Conservation (phyloP, 768 basidiomycete genomes). For the Pulveroboletus frians region DNA sequence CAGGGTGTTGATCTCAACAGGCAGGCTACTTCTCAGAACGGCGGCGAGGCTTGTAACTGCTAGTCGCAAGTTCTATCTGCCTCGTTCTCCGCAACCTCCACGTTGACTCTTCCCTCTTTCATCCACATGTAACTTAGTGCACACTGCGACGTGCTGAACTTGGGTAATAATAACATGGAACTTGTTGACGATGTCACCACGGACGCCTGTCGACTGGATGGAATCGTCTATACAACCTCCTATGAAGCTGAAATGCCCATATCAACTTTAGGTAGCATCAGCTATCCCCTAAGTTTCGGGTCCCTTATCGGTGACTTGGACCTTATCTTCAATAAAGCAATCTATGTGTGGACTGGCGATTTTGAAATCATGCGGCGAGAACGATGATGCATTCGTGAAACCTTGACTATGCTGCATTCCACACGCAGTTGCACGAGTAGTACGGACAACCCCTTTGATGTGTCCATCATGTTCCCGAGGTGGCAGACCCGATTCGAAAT, state of each 20-base stretch:
- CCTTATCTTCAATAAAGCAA: slow-evolving; percentile 48
- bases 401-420: slow-evolving; percentile 48
- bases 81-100: slow-evolving; percentile 6
- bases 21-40: slow-evolving; percentile 45
- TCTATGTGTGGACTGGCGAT: slow-evolving; percentile 40
- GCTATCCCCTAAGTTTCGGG: background rate
- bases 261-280: background rate
- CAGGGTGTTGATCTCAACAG: slow-evolving; percentile 81
- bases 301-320: slow-evolving; percentile 51
- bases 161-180: slow-evolving; percentile 19
- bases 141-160: slow-evolving; percentile 27
- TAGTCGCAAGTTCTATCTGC: slow-evolving; percentile 30
- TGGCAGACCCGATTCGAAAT: slow-evolving; percentile 36
- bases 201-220: background rate
- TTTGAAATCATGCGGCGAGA: slow-evolving; percentile 43
- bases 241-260: background rate
- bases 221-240: background rate
- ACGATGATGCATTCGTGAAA: slow-evolving; percentile 50
- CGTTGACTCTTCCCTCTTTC: slow-evolving; percentile 13
- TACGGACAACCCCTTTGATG: slow-evolving; percentile 55
- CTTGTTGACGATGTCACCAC: slow-evolving; percentile 6
- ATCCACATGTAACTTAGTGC: slow-evolving; percentile 29
- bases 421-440: slow-evolving; percentile 56
- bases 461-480: slow-evolving; percentile 42
- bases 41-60: slow-evolving; percentile 73